Evolutionary conservation across 2,329 filamentous ascomycete species (phyloP).

Genomic region (Fusarium austroafricanum): DNA sequence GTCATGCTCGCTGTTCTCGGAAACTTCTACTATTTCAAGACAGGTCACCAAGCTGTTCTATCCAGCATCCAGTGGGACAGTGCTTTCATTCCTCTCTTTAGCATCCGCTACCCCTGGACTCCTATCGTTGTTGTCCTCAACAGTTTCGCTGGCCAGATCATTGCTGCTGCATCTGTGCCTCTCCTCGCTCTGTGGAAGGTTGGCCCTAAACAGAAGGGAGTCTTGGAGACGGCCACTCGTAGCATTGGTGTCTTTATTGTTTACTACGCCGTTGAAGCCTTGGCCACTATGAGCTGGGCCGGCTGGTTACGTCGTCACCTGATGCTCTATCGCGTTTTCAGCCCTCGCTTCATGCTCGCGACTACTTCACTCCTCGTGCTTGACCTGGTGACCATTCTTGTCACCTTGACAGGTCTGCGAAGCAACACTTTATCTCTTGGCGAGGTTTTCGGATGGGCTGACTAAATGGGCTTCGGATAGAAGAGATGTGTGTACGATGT

Average conservation of each 20-base stretch:
- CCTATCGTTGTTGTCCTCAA: constrained; percentile 86
- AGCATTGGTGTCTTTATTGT: constrained; percentile 79
- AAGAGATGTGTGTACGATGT: constrained; percentile 27
- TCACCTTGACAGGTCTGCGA: constrained; percentile 80
- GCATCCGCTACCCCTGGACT: constrained; percentile 88
- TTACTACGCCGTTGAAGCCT: constrained; percentile 84
- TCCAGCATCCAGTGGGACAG: constrained; percentile 95
- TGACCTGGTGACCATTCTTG: constrained; percentile 77
- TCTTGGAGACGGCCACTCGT: constrained; percentile 77
- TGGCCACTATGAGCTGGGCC: constrained; percentile 92
- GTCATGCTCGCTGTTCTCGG: constrained; percentile 88
- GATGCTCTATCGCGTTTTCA: constrained; percentile 96
- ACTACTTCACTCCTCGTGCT: constrained; percentile 77
- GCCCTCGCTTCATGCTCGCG: constrained; percentile 88
- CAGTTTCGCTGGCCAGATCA: constrained; percentile 88
- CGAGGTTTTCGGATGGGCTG: constrained; percentile 88
- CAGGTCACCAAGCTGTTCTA: constrained; percentile 91
- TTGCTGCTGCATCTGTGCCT: constrained; percentile 83
- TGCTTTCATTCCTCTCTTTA: constrained; percentile 88
- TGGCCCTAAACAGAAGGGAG: constrained; percentile 75
- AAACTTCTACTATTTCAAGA: constrained; percentile 97
- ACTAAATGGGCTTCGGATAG: constrained; percentile 49
- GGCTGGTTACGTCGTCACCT: constrained; percentile 88
- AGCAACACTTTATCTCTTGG: constrained; percentile 82
- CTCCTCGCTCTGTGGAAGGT: constrained; percentile 91